phyloP scores from a whole-genome alignment of 768 basidiomycete species.

The Hydnomerulius pinastri region DNA sequence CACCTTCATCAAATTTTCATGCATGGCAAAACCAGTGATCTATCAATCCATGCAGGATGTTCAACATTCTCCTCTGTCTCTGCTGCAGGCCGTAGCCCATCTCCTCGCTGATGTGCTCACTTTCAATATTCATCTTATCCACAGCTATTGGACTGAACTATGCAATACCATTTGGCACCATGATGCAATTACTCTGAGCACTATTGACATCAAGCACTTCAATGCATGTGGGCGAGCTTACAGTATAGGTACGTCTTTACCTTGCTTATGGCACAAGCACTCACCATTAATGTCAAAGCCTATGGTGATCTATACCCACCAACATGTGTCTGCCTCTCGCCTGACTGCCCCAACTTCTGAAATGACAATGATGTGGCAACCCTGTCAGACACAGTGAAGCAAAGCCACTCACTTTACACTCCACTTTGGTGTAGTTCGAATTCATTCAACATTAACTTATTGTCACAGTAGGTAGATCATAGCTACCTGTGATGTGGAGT shows the following conservation, averaged over 20 bases:
- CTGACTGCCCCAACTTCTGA: slow-evolving; percentile 1
- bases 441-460: slow-evolving; percentile 27
- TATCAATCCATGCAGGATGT: background rate
- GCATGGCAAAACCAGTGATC: slow-evolving; percentile 3
- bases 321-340: background rate
- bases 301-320: slow-evolving; percentile 5
- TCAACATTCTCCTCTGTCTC: background rate
- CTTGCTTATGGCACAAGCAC: too few species aligned
- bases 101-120: background rate
- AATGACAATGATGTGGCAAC: background rate
- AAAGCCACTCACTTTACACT: slow-evolving; percentile 23
- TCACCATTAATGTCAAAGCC: background rate
- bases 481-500: slow-evolving; percentile 9
- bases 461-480: slow-evolving; percentile 16
- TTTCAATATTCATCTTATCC: background rate
- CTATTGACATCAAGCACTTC: background rate
- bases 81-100: background rate
- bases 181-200: background rate
- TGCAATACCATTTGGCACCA: background rate
- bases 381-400: slow-evolving; percentile 3
- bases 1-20: background rate
- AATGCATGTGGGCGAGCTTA: too few species aligned
- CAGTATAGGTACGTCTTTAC: background rate
- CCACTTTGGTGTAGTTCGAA: slow-evolving; percentile 21
- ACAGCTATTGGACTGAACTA: background rate